Base-by-base conservation (phyloP, 2,329 filamentous ascomycete species). In the Beauveria sp. region DNA sequence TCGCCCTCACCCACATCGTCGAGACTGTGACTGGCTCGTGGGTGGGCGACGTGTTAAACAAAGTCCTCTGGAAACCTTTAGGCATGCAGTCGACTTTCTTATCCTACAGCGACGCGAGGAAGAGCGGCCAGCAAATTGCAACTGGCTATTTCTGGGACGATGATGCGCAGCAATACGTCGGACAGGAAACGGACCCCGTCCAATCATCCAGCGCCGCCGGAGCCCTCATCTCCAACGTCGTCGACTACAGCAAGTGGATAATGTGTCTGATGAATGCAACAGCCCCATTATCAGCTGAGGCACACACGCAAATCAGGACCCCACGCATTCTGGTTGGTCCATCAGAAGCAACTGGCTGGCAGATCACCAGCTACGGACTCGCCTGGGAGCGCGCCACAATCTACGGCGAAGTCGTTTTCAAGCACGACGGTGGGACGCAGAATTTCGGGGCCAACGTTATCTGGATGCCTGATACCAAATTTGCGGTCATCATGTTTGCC, bases 221-320 rank as follows among this genome's bases (percentile, higher is more conserved):
- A 3, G 67, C 67, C 40, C 63, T 74, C 53, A 67, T 80, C 38
- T 75, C 73, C 26, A 77, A 72, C 56, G 78, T 79, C 3, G 61
- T 70, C n/a, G 79, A 81, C 67, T 81, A 80, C 65, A 67, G 72
- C 6, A 74, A 72, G 64, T 84, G 80, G 79, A 63, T 82, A 3
- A 68, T 70, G 18, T 75, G 74, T 12, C 68, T 81, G 28, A 68
- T 83, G 52, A 65, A 71, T 4, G 28, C 18, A 20, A 26, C 43
- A 30, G 46, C 12, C 3, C 43, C 46, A 14, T 52, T 60, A 10
- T 52, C 58, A 9, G 47, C 18, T 1, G 49, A 10, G 3, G 43
- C 49, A 24, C 58, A 60, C 40, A n/a, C 18, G 26, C 40, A 60
- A 10, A 53, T 53, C 20, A 40, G 49, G 12, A 40, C 28, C 3